Conservation (phyloP, 495 filamentous ascomycete genomes). For the Daldinia concentrica region DNA sequence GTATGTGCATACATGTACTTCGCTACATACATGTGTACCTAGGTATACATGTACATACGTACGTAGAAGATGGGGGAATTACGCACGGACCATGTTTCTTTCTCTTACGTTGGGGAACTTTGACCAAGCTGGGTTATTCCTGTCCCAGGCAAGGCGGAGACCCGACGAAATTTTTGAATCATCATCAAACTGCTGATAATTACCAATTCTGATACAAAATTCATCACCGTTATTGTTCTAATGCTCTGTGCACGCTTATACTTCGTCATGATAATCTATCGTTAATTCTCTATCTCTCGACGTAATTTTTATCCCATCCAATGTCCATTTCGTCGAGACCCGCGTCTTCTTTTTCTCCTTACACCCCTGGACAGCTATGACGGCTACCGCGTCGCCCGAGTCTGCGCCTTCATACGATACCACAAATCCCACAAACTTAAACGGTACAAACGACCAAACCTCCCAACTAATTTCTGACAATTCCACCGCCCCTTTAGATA, state of each 20-base stretch:
- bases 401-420: conserved; percentile 53
- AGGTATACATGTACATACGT: neutral
- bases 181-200: conserved; percentile 59
- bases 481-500: neutral
- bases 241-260: conserved; percentile 69
- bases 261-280: conserved; percentile 58
- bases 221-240: conserved; percentile 52
- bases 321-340: conserved; percentile 73
- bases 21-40: too few species aligned
- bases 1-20: conserved; percentile 1
- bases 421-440: conserved; percentile 42
- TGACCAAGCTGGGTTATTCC: conserved; percentile 39
- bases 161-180: conserved; percentile 50
- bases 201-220: conserved; percentile 48
- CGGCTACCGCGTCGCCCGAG: conserved; percentile 60
- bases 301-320: conserved; percentile 66
- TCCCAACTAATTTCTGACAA: neutral
- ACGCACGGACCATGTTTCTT: conserved; percentile 22
- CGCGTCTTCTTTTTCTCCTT: conserved; percentile 58
- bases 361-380: conserved; percentile 58
- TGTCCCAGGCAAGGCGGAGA: conserved; percentile 46
- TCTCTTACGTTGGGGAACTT: conserved; percentile 13
- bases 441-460: conserved; percentile 24
- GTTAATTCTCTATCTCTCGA: conserved; percentile 66
- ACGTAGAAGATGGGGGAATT: conserved; percentile 21